Evolutionary conservation across 2,329 filamentous ascomycete genomes (phyloP).

Genomic region (Hirsutella minnesotensis): DNA sequence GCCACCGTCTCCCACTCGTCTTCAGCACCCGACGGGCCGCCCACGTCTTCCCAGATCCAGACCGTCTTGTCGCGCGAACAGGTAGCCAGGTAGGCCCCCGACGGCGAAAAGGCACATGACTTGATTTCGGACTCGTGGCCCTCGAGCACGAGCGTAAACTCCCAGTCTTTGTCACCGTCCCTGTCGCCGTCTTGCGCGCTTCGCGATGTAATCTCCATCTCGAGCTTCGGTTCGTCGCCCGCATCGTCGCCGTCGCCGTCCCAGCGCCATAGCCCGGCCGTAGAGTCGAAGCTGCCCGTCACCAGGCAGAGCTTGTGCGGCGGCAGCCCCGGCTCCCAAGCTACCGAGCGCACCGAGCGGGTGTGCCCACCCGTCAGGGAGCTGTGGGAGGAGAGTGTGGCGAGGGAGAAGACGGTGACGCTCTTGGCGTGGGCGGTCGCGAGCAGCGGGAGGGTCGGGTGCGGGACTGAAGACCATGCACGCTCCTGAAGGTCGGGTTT

Average conservation of each 20-base stretch:
- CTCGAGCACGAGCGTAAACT: conserved; percentile 82
- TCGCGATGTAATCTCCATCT: neutral
- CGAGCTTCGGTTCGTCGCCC: neutral
- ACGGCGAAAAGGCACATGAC: conserved; percentile 60
- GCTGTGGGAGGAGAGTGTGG: conserved; percentile 67
- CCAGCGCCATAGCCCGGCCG: conserved; percentile 72
- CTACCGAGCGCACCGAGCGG: conserved; percentile 71
- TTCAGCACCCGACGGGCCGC: conserved; percentile 55
- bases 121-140: conserved; percentile 95
- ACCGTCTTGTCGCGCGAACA: conserved; percentile 88
- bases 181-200: conserved; percentile 18
- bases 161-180: conserved; percentile 58
- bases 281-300: conserved; percentile 88
- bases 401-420: conserved; percentile 81
- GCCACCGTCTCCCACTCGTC: conserved; percentile 97
- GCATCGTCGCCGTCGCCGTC: conserved; percentile 30
- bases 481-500: conserved; percentile 52
- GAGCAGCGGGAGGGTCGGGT: conserved; percentile 76
- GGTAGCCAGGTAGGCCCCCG: conserved; percentile 71
- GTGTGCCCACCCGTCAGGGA: conserved; percentile 79
- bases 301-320: conserved; percentile 63
- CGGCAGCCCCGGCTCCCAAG: conserved; percentile 70
- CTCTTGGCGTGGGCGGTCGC: conserved; percentile 82
- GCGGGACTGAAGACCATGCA: conserved; percentile 76
- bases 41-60: conserved; percentile 97